phyloP scores from a whole-genome alignment of 805 yeast species.

The Lachancea dasiensis region DNA sequence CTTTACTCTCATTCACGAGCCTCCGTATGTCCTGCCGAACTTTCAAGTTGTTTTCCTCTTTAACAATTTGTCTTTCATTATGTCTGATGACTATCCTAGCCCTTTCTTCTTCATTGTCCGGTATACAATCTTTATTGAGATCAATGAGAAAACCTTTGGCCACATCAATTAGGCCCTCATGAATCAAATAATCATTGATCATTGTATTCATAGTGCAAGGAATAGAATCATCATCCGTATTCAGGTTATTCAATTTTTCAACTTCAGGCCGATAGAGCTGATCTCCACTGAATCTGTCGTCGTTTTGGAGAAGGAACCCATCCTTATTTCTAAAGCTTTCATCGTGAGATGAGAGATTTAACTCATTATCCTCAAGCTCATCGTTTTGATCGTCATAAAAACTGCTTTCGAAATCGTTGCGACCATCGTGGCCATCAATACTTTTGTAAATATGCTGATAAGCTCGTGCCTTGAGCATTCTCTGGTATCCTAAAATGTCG shows the following conservation, averaged over 20 bases:
- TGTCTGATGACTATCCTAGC: conserved; percentile 22
- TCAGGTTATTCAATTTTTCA: conserved; percentile 20
- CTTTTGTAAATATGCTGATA: conserved; percentile 27
- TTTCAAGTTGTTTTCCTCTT: conserved; percentile 34
- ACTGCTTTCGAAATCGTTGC: conserved; percentile 9
- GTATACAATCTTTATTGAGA: conserved; percentile 28
- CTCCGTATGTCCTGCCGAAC: conserved; percentile 43
- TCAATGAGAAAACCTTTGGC: conserved; percentile 48
- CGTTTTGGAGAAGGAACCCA: conserved; percentile 17
- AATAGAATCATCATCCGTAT: conserved; percentile 25
- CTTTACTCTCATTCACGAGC: conserved; percentile 39
- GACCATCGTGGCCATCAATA: conserved; percentile 8
- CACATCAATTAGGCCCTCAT: conserved; percentile 52
- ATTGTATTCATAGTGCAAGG: conserved; percentile 25
- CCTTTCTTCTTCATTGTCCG: conserved; percentile 14
- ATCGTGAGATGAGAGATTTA: conserved; percentile 9
- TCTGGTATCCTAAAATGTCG: conserved; percentile 52
- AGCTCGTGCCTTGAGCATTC: conserved; percentile 38
- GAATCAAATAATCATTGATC: conserved; percentile 44
- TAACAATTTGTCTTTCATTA: conserved; percentile 27
- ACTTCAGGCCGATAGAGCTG: conserved; percentile 21
- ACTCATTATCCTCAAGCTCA: conserved; percentile 34
- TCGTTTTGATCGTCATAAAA: conserved; percentile 12
- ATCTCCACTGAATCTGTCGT: conserved; percentile 20
- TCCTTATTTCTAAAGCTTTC: conserved; percentile 4